A percentile compares a stretch with the other conserved stretches of the same genome.
Conservation (phyloP, 805 yeast genomes). For the Cyberlindnera saturnus region DNA sequence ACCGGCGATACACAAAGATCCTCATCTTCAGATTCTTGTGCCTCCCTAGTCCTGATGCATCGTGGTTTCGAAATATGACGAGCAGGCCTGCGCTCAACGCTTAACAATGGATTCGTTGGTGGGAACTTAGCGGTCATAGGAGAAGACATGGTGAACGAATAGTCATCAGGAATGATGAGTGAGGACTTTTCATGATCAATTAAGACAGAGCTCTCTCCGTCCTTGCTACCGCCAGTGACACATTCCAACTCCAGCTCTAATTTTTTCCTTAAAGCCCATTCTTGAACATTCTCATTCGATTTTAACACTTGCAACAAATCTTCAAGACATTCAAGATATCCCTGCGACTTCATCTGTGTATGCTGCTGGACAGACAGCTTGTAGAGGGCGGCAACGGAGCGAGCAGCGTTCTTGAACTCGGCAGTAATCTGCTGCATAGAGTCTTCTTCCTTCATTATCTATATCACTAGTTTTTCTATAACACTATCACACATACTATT, state of each 20-base stretch:
- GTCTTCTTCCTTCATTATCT: neutral
- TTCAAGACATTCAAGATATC: constrained; percentile 56
- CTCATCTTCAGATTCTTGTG: neutral
- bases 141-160: constrained; percentile 12
- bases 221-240: neutral
- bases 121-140: constrained; percentile 15
- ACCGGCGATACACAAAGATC: neutral
- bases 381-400: constrained; percentile 62
- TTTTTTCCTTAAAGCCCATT: constrained; percentile 45
- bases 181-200: neutral
- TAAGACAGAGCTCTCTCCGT: neutral
- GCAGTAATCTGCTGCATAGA: constrained; percentile 20
- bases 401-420: constrained; percentile 69
- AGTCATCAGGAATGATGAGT: constrained; percentile 10
- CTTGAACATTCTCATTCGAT: constrained; percentile 37
- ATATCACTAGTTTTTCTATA: neutral
- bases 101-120: constrained; percentile 16
- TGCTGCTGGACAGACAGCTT: constrained; percentile 47
- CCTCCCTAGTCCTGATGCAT: too few relatives aligned
- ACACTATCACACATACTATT: too few relatives aligned
- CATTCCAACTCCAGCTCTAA: constrained; percentile 32
- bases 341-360: constrained; percentile 35
- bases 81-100: neutral
- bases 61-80: too few relatives aligned
- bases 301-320: constrained; percentile 43